Base-by-base conservation (phyloP, 2,329 filamentous ascomycete genomes). In the Fusarium sp. region DNA sequence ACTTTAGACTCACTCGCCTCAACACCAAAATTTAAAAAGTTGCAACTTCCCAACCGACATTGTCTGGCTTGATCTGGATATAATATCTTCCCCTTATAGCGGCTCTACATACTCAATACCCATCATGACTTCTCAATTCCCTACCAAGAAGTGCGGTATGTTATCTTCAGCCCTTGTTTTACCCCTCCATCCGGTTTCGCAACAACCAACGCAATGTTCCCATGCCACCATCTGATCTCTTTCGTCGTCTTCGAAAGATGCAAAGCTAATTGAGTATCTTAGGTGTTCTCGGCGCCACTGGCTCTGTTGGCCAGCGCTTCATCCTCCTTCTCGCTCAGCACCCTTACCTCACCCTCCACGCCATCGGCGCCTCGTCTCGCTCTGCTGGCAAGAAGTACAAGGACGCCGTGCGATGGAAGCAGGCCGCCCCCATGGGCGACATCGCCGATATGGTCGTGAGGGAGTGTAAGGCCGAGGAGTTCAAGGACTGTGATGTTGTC, bases 391-490 rank as follows among this genome's bases (percentile, higher is more conserved):
- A 98, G 86, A 92, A 91, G 79, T 98, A 98, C 86, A 92, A 91
- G 81, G 94, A 97, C 87, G 95, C 94, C 41, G 94, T 97, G 69
- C 89, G 89, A 76, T 98, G 96, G 96, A 98, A 98, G 86, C 95
- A 98, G 84, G 88, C 92, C 12, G 84, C 88, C 60, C 92, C 94
- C 58, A 97, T 98, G 87, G 91, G 91, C 45, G 85, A 90, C 69
- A 85, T 97, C 62, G 93, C 89, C 72, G 91, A 94, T 70, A 85
- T 98, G 75, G 87, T 97, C 8, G 92, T 98, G 60, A 91, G 93
- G 78, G 91, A 93, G 78, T 98, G 96, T 84, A 91, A 84, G 76
- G 89, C 96, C 1, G 88, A 90, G 73, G 88, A 95, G 75, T 98
- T 98, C 80, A 82, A 85, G 66, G 94, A 97, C 79, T 98, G 96